Conservation (phyloP, 768 basidiomycete genomes). For the Erythrobasidium yunnanense region DNA sequence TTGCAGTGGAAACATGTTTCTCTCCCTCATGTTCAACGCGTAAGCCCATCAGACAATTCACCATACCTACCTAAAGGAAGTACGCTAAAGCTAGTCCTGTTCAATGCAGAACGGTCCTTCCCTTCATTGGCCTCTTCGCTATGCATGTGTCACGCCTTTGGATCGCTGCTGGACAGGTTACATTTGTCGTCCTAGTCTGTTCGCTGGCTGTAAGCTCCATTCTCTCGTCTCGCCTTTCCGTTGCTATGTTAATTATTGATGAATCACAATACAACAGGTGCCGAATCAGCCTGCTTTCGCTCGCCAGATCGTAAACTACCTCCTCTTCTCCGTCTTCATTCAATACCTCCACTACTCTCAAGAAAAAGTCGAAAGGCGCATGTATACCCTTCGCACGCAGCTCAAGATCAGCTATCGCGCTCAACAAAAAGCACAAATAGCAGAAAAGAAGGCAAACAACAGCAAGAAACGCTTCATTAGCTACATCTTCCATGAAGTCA, state of each 20-base stretch:
- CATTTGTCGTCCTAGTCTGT: background rate
- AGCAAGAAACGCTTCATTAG: slow-evolving; percentile 65
- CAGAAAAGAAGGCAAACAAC: slow-evolving; percentile 52
- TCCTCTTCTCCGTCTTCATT: slow-evolving; percentile 68
- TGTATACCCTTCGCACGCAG: slow-evolving; percentile 49
- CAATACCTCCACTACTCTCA: slow-evolving; percentile 54
- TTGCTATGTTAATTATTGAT: background rate
- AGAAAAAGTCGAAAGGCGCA: slow-evolving; percentile 45
- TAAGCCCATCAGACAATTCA: background rate
- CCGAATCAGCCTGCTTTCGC: background rate
- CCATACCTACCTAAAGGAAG: background rate
- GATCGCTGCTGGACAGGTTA: background rate
- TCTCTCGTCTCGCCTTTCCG: background rate
- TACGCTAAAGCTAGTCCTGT: background rate
- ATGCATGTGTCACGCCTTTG: slow-evolving; percentile 8
- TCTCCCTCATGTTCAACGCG: background rate
- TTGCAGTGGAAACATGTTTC: slow-evolving; percentile 12
- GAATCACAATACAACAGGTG: background rate
- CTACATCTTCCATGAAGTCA: slow-evolving; percentile 47
- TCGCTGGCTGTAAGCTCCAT: background rate
- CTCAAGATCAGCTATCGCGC: slow-evolving; percentile 62
- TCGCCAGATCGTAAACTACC: slow-evolving; percentile 49
- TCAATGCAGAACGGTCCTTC: background rate
- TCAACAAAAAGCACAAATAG: slow-evolving; percentile 62
- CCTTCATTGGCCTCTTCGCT: slow-evolving; percentile 14